A percentile compares a stretch with the other conserved stretches of the same genome.
phyloP scores from a whole-genome alignment of 768 basidiomycete genomes.

The Pisolithus orientalis region DNA sequence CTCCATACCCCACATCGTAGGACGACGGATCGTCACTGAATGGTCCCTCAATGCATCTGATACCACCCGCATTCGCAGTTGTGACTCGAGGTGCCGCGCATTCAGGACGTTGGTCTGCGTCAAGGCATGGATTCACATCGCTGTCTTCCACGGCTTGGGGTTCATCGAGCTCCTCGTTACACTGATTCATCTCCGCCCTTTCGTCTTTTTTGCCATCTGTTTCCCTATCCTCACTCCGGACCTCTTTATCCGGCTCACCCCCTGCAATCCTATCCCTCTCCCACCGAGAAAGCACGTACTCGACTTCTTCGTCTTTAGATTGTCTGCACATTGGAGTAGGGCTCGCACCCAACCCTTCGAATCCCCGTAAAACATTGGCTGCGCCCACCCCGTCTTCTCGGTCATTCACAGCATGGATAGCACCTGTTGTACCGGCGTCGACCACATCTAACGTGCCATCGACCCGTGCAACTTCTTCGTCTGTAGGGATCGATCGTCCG shows the following conservation, averaged over 20 bases:
- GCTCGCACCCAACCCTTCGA: too few relatives aligned
- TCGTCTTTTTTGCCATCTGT: background rate
- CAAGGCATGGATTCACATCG: too few relatives aligned
- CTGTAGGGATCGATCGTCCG: slow-evolving; percentile 25
- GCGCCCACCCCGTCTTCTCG: background rate
- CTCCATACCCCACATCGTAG: slow-evolving; percentile 8
- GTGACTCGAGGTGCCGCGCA: too few relatives aligned
- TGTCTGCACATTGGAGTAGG: background rate
- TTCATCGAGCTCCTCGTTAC: too few relatives aligned
- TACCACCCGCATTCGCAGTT: too few relatives aligned
- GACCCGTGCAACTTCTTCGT: slow-evolving; percentile 24
- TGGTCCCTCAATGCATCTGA: background rate
- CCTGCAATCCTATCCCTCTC: slow-evolving; percentile 13
- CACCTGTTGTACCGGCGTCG: slow-evolving; percentile 11
- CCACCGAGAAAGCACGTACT: slow-evolving; percentile 19
- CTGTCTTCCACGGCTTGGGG: too few relatives aligned
- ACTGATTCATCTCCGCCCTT: too few relatives aligned
- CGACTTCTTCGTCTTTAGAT: slow-evolving; percentile 6
- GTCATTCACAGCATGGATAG: slow-evolving; percentile 12
- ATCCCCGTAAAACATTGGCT: background rate
- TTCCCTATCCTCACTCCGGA: background rate
- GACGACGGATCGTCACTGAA: slow-evolving; percentile 1
- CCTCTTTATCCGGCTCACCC: background rate
- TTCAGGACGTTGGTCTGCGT: too few relatives aligned
- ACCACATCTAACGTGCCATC: slow-evolving; percentile 8